phyloP scores from a whole-genome alignment of 352 stramenopile genomes.

The Phytophthora syringae region DNA sequence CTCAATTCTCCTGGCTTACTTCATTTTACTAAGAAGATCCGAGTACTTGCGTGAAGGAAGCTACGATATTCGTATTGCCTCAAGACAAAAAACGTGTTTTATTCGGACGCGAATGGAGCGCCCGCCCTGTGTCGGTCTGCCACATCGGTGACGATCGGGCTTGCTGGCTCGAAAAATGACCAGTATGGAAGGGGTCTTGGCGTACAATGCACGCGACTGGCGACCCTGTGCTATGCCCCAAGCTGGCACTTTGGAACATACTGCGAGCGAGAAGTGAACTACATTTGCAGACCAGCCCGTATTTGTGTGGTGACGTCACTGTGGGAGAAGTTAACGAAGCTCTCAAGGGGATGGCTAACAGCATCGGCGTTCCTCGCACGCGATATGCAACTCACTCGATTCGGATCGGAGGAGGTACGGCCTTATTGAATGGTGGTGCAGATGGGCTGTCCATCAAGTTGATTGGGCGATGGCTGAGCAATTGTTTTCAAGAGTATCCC shows the following conservation, averaged over 20 bases:
- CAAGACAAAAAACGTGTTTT: no score
- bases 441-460: slow-evolving; percentile 1
- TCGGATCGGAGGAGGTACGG: not conserved
- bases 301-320: not conserved
- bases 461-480: not conserved
- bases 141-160: not conserved
- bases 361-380: not conserved
- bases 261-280: not conserved
- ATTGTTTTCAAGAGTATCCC: not conserved
- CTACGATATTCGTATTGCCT: no score
- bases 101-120: no score
- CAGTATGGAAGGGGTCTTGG: slow-evolving; percentile 1
- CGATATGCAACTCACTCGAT: slow-evolving; percentile 3
- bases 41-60: no score
- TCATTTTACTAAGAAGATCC: no score
- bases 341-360: not conserved
- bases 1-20: no score
- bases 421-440: not conserved
- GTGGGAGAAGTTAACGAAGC: not conserved
- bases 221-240: not conserved
- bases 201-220: not conserved
- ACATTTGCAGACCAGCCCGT: not conserved
- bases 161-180: slow-evolving; percentile 2
- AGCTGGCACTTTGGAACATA: not conserved
- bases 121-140: not conserved